Evolutionary conservation across 2,329 filamentous ascomycete genomes (phyloP), one percentile per base, ranked within the genome.

Genomic region (Xylaria sp.): DNA sequence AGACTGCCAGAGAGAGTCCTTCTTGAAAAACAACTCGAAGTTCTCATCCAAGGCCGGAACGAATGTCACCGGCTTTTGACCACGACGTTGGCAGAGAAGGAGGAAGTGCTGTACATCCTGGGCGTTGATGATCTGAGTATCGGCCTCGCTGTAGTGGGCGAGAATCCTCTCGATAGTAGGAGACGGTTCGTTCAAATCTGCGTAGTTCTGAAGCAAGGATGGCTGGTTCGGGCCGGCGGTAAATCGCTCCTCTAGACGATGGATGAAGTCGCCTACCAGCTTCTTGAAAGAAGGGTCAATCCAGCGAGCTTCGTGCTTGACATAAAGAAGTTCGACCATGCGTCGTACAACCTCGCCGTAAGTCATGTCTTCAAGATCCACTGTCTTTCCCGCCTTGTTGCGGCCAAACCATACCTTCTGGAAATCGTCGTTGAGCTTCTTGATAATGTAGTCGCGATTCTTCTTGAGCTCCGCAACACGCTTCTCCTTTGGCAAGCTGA

Each of bases 1-100:
- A 0, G 94, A 97, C 77, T 99, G 94, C 94, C 94, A 99, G 6
- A 99, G 83, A 1, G 94, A 99, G 75, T 99, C 94, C 80, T 99
- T 99, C 86, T 99, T 99, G 88, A 99, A 99, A 80, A 91, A 99
- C 78, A 95, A 96, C 73, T 99, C 94, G 67, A 99, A 99, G 73
- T 93, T 96, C 64, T 96, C 92, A 69, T 99, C 94, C 19, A 99
- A 82, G n/a, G 89, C 82, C 4, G 94, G 94, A 35, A 99, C 92
- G 73, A 99, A 99, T 0, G 93, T 94, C 34, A 95, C 90, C 2
- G 94, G 94, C 83, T 99, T 99, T 80, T 99, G 94, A 47, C 88
- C 89, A 52, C 89, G 90, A 44, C 92, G 88, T 77, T 94, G 88
- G 81, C 92, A 97, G 49, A 99, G 86, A 39, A 96, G 82, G 57